Percentiles rank a stretch among this genome's conserved stretches.
Evolutionary conservation across 176 grass and related monocot species (phyloP).

Genomic region (Aegilops longissima): DNA sequence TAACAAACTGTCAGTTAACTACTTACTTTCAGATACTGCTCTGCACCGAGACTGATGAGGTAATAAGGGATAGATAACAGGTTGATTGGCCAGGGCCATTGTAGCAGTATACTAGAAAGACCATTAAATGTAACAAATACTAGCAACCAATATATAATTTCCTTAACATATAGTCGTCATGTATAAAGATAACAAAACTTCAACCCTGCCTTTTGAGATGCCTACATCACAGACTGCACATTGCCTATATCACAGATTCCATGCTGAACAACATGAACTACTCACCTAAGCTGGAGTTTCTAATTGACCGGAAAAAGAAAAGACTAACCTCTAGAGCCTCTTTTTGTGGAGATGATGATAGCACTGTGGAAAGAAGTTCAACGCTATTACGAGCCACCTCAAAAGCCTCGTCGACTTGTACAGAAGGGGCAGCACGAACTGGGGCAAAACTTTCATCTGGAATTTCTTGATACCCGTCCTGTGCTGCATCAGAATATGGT

Average conservation of each 20-base stretch:
- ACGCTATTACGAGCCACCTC: constrained; percentile 80
- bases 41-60: neutral
- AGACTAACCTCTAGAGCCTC: constrained; percentile 71
- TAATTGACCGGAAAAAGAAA: neutral
- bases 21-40: neutral
- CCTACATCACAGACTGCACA: neutral
- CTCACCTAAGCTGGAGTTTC: neutral
- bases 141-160: neutral
- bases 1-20: neutral
- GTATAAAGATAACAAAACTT: neutral
- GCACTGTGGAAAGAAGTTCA: constrained; percentile 87
- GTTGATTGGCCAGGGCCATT: neutral
- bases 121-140: neutral
- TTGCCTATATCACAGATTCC: neutral
- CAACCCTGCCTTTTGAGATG: neutral
- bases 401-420: constrained; percentile 70
- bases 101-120: neutral
- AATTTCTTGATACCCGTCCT: constrained; percentile 63
- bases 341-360: constrained; percentile 82
- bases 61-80: neutral
- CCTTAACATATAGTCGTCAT: neutral
- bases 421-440: constrained; percentile 44
- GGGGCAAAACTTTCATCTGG: constrained; percentile 45
- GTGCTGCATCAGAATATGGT: constrained; percentile 47
- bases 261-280: neutral